A percentile compares a stretch with the other conserved stretches of the same genome.
Evolutionary conservation across 345 rosid species (phyloP).

Genomic region (Trapa bicornis): DNA sequence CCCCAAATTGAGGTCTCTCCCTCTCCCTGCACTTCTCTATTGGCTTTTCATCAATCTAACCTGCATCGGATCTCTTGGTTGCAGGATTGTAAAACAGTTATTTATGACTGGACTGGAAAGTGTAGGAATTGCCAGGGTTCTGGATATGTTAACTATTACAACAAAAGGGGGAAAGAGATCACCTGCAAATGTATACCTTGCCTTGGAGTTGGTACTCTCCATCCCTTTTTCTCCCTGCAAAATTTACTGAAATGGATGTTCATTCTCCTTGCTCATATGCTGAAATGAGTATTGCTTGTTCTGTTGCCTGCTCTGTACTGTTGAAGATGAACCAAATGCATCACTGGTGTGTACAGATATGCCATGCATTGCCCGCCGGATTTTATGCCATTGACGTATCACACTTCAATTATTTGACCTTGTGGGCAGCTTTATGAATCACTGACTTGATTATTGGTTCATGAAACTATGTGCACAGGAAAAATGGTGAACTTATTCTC

Average conservation of each 20-base stretch:
- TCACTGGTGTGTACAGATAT: too few species aligned
- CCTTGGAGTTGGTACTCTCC: conserved; percentile 53
- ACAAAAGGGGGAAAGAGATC: conserved; percentile 72
- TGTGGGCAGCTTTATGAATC: not conserved
- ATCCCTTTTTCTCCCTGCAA: conserved; percentile 1
- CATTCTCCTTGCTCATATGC: not conserved
- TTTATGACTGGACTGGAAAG: conserved; percentile 94
- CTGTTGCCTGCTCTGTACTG: not conserved
- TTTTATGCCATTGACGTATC: too few species aligned
- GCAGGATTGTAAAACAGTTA: conserved; percentile 79
- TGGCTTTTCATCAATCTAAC: too few species aligned
- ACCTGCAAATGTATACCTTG: conserved; percentile 86
- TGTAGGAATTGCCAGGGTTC: conserved; percentile 89
- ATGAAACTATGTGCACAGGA: not conserved
- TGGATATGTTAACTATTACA: conserved; percentile 70
- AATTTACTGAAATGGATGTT: not conserved
- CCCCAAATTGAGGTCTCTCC: conserved; percentile 47
- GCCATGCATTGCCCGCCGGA: not conserved
- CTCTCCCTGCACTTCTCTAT: not conserved
- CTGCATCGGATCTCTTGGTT: conserved; percentile 13
- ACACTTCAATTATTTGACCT: too few species aligned
- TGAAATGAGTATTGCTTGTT: not conserved
- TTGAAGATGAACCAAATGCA: not conserved
- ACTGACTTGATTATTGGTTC: not conserved
- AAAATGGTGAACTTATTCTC: not conserved